phyloP scores from a whole-genome alignment of 805 yeast genomes.

The Ogataea pini region DNA sequence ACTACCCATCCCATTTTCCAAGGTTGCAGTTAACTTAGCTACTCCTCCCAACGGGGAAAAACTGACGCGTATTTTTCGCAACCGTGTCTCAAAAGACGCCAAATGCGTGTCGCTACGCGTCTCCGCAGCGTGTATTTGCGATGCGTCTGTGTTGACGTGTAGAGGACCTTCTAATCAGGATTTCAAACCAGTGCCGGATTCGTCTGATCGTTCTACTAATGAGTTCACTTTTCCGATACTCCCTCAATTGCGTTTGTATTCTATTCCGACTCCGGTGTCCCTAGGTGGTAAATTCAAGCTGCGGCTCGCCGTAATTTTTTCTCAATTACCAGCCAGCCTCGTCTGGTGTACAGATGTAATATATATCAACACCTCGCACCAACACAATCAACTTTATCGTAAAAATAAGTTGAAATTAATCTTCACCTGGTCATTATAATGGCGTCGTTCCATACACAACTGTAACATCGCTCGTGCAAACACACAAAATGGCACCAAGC shows the following conservation, averaged over 20 bases:
- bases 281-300: too few relatives aligned
- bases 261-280: too few relatives aligned
- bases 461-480: not conserved
- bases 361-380: constrained; percentile 6
- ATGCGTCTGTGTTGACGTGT: constrained; percentile 8
- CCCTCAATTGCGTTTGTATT: too few relatives aligned
- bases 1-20: constrained; percentile 4
- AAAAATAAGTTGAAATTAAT: not conserved
- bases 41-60: constrained; percentile 7
- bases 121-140: constrained; percentile 1
- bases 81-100: constrained; percentile 1
- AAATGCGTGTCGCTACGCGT: constrained; percentile 4
- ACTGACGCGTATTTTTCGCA: constrained; percentile 7
- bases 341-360: too few relatives aligned
- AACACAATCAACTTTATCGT: not conserved
- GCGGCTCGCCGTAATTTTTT: not conserved
- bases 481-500: constrained; percentile 9
- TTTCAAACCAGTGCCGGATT: not conserved
- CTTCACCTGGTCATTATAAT: not conserved
- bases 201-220: not conserved
- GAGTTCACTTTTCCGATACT: not conserved
- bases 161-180: constrained; percentile 2
- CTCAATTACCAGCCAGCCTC: not conserved
- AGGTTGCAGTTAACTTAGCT: constrained; percentile 6
- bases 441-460: not conserved